Evolutionary conservation across 129 eudicot species (phyloP), one percentile per base, ranked within the genome.

Genomic region (Arctium minus): DNA sequence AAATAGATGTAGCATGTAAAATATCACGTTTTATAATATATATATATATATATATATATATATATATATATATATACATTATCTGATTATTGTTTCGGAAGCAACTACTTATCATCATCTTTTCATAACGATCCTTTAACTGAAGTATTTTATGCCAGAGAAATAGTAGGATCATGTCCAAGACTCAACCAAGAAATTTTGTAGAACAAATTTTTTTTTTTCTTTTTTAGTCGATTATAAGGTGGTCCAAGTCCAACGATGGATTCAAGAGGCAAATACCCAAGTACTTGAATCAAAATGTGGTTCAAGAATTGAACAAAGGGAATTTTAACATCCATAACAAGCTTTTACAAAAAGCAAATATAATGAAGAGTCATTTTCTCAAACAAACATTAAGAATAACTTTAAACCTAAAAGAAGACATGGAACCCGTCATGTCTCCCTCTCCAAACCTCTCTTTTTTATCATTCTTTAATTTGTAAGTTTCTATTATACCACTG

Each of bases 401-500:
- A 84, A 79, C 87, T 84, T 84, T 84, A 84, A 78, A 42, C 70
- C 83, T 84, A 62, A 62, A 72, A 50, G 75, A 78, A 78, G 83
- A 78, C 65, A 40, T 78, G 74, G 48, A 78, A 72, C 30, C 67
- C 75, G 32, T 62, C 75, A 84, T 78, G 83, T 73, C 75, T 79
- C 70, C 80, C 80, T 78, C 70, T 74, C 46, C 53, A 80, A 76
- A 75, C 33, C 42, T 76, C 37, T 76, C 79, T 76, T 81, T 56
- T 81, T 44, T 60, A 53, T 78, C 85, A 76, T 64, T 85, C 82
- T 42, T 76, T 22, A 22, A 22, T 22, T 76, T 56, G 76, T 75
- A 64, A 29, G 50, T 75, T 8, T 8, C 35, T 80, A 70, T 80
- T 60, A 36, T 72, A 76, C 81, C 48, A 70, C 30, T 69, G 75